Base-by-base conservation (phyloP, 352 stramenopile genomes). In the Phytophthora constricta region DNA sequence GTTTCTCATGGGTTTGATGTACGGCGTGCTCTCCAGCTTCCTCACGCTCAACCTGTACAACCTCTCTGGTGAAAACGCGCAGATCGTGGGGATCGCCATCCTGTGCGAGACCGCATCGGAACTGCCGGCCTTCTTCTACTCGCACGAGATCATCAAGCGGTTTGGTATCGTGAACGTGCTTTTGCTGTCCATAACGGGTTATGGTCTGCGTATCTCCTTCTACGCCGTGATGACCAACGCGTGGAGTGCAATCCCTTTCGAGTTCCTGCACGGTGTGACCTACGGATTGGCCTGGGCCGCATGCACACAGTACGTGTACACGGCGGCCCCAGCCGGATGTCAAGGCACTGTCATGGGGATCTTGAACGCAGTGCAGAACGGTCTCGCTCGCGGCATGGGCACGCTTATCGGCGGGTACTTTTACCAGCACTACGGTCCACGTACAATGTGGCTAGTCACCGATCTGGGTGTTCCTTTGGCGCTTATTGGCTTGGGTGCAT, bases 1-100 rank as follows among this genome's bases (percentile, higher is more conserved):
- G 17, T 91, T 91, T 57, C 62, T 93, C 51, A 93, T 91, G 80
- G 84, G 85, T 0, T 72, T 92, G 52, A 93, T 93, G 85, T 92
- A 80, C 57, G 87, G 87, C 58, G 84, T 92, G 53, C 69, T 95
- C 46, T 90, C 80, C n/a, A 92, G 82, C 72, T 95, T 92, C 64
- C 80, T 95, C 50, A 90, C 82, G 26, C 68, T 95, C 39, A 89
- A 95, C 50, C 65, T 95, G 22, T 93, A 91, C 75, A 92, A 93
- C 53, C 67, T 95, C 16, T 92, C 82, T 56, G 77, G 73, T 33
- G 50, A 79, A 26, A 89, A 91, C 47, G 73, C 85, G 33, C 71
- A 89, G 61, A 92, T 95, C 60, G 88, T 95, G 33, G 85, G 87
- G n/a, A 72, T 92, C 9, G 85, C 82, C 14, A 93, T 92, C 55